phyloP scores from a whole-genome alignment of 2,329 filamentous ascomycete species.

The Sporothrix pallida region DNA sequence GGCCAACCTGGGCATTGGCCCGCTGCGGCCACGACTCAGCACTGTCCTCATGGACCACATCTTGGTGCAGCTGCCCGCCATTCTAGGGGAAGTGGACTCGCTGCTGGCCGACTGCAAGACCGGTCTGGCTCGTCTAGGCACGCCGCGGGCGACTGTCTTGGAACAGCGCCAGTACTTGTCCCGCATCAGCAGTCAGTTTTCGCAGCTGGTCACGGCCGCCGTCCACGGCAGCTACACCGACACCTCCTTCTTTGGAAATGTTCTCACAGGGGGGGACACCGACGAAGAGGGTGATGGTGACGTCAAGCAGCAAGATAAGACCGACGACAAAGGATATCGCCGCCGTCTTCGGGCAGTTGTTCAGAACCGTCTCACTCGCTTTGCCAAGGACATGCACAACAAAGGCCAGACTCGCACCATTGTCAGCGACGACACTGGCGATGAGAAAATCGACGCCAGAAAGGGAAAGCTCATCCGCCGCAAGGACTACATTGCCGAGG shows the following conservation, averaged over 20 bases:
- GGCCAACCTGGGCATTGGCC: conserved; percentile 53
- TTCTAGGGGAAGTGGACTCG: conserved; percentile 52
- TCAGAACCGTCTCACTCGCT: conserved; percentile 56
- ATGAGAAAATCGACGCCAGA: background rate
- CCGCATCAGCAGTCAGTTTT: conserved; percentile 41
- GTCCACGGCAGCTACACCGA: conserved; percentile 43
- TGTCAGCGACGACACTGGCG: conserved; percentile 34
- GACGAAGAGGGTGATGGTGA: background rate
- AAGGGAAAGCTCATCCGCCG: conserved; percentile 34
- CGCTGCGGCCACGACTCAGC: conserved; percentile 57
- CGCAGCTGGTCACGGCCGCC: conserved; percentile 40
- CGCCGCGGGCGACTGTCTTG: conserved; percentile 20
- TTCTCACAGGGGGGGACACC: background rate
- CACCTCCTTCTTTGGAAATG: conserved; percentile 37
- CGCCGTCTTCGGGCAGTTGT: conserved; percentile 60
- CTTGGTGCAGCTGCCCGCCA: conserved; percentile 51
- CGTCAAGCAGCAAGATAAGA: too few relatives aligned
- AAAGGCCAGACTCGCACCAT: conserved; percentile 51
- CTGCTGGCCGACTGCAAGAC: conserved; percentile 46
- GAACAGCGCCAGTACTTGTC: conserved; percentile 44
- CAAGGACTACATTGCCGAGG: conserved; percentile 38
- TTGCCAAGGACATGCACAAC: conserved; percentile 51
- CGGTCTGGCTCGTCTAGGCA: conserved; percentile 45
- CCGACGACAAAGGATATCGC: conserved; percentile 44
- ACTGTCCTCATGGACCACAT: conserved; percentile 57